Percentiles rank a stretch among this genome's conserved stretches.
Evolutionary conservation across 805 yeast species (phyloP).

Genomic region (Ogataea thermomethanolica): DNA sequence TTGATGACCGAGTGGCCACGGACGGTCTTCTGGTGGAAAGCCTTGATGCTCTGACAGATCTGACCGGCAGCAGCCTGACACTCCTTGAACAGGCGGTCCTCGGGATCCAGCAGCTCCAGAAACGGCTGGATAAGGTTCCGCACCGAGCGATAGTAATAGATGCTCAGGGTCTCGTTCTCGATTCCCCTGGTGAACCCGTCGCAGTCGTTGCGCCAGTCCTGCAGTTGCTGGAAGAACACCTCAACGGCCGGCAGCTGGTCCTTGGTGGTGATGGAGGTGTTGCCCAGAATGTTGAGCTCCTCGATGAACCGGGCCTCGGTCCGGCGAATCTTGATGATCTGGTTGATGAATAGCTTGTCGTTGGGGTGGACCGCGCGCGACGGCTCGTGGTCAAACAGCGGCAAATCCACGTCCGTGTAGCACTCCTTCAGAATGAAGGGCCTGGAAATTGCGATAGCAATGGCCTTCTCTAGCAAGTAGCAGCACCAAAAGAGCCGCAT

Average conservation of each 20-base stretch:
- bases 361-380: conserved; percentile 35
- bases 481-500: conserved; percentile 63
- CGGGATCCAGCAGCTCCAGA: conserved; percentile 57
- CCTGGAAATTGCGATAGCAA: conserved; percentile 59
- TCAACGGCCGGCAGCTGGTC: conserved; percentile 50
- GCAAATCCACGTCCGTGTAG: conserved; percentile 45
- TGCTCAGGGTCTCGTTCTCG: conserved; percentile 56
- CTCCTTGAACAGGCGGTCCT: conserved; percentile 55
- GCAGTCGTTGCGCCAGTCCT: conserved; percentile 56
- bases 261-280: conserved; percentile 27
- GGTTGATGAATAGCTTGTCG: conserved; percentile 47
- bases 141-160: conserved; percentile 59
- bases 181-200: conserved; percentile 44
- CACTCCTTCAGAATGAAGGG: conserved; percentile 52
- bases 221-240: conserved; percentile 49
- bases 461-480: conserved; percentile 58
- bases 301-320: conserved; percentile 60
- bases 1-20: conserved; percentile 64
- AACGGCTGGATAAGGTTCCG: conserved; percentile 62
- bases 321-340: conserved; percentile 52
- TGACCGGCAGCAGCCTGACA: conserved; percentile 74
- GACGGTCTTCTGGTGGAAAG: conserved; percentile 59
- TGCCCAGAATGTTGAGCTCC: conserved; percentile 40
- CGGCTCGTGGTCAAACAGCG: conserved; percentile 47
- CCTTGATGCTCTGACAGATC: conserved; percentile 60